These are phyloP conservation scores for Aquanectria penicillioides DNA, from an alignment of 2,329 filamentous ascomycete genomes.

Conservation along the genomic window DNA sequence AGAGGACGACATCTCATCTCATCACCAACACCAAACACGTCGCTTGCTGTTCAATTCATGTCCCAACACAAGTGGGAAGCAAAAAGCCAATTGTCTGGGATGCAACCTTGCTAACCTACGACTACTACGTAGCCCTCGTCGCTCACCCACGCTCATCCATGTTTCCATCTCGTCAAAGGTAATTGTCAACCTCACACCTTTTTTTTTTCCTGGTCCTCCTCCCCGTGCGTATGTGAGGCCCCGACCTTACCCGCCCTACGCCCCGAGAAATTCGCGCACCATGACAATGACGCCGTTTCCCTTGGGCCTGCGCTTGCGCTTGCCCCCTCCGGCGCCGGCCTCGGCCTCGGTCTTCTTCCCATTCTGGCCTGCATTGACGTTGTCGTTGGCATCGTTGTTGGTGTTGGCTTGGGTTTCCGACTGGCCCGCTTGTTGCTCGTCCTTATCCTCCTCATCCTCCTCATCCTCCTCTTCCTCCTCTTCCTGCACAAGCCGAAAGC, in stretches of 20 bases:
- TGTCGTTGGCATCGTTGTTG: not conserved
- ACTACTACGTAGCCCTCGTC: too few relatives aligned
- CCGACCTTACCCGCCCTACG: conserved; percentile 27
- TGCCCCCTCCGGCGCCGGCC: not conserved
- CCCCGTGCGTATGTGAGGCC: too few relatives aligned
- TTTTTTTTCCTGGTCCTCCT: too few relatives aligned
- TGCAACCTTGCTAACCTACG: conserved; percentile 4
- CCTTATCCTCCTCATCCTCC: conserved; percentile 48
- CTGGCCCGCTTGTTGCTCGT: not conserved
- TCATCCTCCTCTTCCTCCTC: conserved; percentile 44
- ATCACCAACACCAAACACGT: not conserved
- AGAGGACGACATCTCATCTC: too few relatives aligned
- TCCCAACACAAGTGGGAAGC: not conserved
- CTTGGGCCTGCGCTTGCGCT: conserved; percentile 24
- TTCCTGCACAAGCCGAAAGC: conserved; percentile 54
- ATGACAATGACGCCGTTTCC: conserved; percentile 39
- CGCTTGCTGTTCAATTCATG: too few relatives aligned
- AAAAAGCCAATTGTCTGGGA: too few relatives aligned
- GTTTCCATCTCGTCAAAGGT: conserved; percentile 14
- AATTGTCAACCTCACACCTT: conserved; percentile 20
- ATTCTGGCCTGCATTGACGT: not conserved
- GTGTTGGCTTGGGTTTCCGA: not conserved
- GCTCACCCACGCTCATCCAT: too few relatives aligned
- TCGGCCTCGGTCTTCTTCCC: conserved; percentile 1
- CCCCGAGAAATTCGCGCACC: conserved; percentile 38